phyloP scores from a whole-genome alignment of 192 early-diverging fungal genomes.

The Coemansia sp. region DNA sequence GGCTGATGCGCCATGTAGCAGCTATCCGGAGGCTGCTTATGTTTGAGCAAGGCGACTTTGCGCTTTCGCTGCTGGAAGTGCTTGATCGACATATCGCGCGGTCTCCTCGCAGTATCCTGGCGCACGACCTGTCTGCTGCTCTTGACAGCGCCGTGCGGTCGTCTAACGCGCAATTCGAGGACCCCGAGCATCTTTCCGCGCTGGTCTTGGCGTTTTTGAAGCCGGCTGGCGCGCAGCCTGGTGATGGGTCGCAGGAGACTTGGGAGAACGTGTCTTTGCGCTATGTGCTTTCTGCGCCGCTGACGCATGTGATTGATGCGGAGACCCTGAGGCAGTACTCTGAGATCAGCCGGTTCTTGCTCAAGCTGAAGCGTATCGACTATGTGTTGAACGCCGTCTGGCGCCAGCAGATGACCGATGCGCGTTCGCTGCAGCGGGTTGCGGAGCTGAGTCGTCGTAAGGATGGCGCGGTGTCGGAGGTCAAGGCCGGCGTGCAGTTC shows the following conservation, averaged over 20 bases:
- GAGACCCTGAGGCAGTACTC: conserved; percentile 75
- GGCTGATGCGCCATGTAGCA: conserved; percentile 78
- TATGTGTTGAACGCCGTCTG: conserved; percentile 70
- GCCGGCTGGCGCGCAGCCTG: conserved; percentile 16
- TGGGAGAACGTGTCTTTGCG: conserved; percentile 94
- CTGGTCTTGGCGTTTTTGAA: conserved; percentile 20
- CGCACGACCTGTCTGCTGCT: conserved; percentile 84
- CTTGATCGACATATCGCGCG: conserved; percentile 66
- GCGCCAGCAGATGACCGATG: conserved; percentile 71
- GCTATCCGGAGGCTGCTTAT: conserved; percentile 88
- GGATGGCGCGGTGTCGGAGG: conserved; percentile 3
- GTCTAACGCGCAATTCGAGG: conserved; percentile 86
- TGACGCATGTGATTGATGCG: conserved; percentile 76
- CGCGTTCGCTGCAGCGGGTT: conserved; percentile 39
- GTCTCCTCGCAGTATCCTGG: conserved; percentile 70
- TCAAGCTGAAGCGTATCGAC: conserved; percentile 86
- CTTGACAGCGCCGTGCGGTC: conserved; percentile 81
- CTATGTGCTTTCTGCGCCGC: conserved; percentile 78
- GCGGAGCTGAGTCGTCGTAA: conserved; percentile 40
- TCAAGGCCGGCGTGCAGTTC: not conserved
- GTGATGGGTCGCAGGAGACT: conserved; percentile 59
- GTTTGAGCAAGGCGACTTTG: conserved; percentile 93
- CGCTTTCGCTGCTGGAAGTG: conserved; percentile 80
- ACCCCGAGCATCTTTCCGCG: conserved; percentile 67
- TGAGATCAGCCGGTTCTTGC: conserved; percentile 83